Conservation (phyloP, 2,329 filamentous ascomycete species). For the Pseudocercospora pini-densiflorae region DNA sequence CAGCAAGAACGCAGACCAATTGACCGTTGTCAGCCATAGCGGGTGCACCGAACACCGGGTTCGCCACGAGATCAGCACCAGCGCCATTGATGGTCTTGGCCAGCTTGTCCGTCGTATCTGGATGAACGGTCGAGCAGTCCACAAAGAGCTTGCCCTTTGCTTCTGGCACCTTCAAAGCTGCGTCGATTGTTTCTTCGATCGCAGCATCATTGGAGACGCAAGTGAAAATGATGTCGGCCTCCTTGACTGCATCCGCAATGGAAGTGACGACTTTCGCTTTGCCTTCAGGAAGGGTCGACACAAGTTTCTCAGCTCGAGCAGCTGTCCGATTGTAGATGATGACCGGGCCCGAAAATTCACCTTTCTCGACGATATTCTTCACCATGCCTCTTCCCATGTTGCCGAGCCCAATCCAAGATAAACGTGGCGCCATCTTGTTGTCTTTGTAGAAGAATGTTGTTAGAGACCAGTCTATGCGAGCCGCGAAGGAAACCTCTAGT, state of each 20-base stretch:
- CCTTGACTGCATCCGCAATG: constrained; percentile 67
- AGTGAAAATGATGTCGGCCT: constrained; percentile 79
- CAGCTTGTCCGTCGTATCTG: constrained; percentile 73
- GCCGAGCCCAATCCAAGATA: constrained; percentile 82
- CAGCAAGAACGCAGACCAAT: constrained; percentile 75
- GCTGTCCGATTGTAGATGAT: constrained; percentile 80
- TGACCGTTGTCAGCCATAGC: constrained; percentile 72
- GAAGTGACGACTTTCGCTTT: constrained; percentile 68
- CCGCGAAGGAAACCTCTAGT: background rate
- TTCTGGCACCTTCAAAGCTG: constrained; percentile 57
- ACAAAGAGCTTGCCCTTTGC: constrained; percentile 83
- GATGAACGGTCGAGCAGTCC: constrained; percentile 87
- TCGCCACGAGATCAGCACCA: constrained; percentile 76
- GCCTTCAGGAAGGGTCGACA: constrained; percentile 61
- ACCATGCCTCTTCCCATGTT: constrained; percentile 89
- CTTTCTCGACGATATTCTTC: constrained; percentile 82
- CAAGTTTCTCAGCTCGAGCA: constrained; percentile 67
- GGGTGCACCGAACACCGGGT: constrained; percentile 73
- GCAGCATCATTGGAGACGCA: constrained; percentile 80
- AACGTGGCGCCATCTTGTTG: constrained; percentile 30
- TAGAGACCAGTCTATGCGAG: background rate
- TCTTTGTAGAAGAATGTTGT: background rate
- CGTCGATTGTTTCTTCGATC: constrained; percentile 65
- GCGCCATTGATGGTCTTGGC: constrained; percentile 61
- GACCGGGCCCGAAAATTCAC: constrained; percentile 69